Evolutionary conservation across 768 basidiomycete species (phyloP), one percentile per base, ranked within the genome.

Genomic region (Gloeopeniophorella convolvens): DNA sequence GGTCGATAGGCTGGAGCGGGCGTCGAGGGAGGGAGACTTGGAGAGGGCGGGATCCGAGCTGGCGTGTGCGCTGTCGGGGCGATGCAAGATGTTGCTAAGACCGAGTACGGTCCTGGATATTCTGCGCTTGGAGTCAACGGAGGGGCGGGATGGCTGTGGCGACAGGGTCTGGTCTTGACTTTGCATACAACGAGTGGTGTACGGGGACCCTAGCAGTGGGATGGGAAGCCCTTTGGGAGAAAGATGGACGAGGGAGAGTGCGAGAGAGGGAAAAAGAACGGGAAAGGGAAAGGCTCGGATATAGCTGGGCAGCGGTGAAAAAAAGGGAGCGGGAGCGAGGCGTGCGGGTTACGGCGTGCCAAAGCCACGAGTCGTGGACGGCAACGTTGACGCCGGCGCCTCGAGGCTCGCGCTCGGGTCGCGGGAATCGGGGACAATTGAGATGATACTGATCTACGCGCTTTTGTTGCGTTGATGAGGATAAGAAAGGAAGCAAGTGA

Each of bases 31-130:
- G 60, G 59, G 60, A 59, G 64, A 54, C 52, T 60, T 40, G 56
- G 65, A 51, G 64, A 60, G 58, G 46, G 59, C 42, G 50, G 57
- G 45, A 35, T 49, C 55, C 31, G 67, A 59, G 57, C 67, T 63
- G 59, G 58, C 40, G 45, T 50, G 55, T 26, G 48, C 35, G 35
- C 49, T 44, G 58, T 41, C 36, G 32, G 57, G 30, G 61, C 57
- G 50, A 62, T 59, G 62, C 68, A 70, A 43, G 68, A 68, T 40
- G 65, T 49, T 46, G 69, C 49, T 59, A 33, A 78, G 68, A 43
- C 75, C 76, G 44, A 79, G 68, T 36, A 75, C 75, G 24, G 72
- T 63, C 60, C 70, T 72, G 63, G 79, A 69, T 60, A 69, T 72
- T 66, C 71, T 71, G 70, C 69, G 74, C 46, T 68, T 63, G 28